Evolutionary conservation across 2,329 filamentous ascomycete species (phyloP).

Genomic region (Cytospora schulzeri): DNA sequence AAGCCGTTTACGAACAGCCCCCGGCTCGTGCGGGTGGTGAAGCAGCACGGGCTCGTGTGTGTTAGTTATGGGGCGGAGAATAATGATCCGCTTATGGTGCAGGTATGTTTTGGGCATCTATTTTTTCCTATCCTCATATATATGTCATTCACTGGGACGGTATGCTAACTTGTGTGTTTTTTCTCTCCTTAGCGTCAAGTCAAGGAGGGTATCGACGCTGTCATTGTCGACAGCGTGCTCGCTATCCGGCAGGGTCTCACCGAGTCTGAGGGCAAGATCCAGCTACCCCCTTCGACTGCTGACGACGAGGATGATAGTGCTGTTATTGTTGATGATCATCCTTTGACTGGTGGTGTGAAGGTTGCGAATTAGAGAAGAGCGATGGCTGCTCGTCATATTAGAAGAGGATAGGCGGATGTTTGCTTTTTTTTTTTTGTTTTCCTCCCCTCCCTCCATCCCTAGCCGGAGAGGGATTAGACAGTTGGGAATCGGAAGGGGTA

Average conservation of each 20-base stretch:
- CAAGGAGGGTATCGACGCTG: slow-evolving; percentile 92
- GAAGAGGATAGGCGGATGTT: background rate
- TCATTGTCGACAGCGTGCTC: slow-evolving; percentile 94
- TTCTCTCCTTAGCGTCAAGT: slow-evolving; percentile 72
- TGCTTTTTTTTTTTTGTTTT: background rate
- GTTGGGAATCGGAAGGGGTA: background rate
- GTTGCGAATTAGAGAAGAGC: slow-evolving; percentile 18
- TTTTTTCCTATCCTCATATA: background rate
- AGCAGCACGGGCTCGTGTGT: slow-evolving; percentile 90
- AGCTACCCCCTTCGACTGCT: background rate
- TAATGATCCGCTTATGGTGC: slow-evolving; percentile 82
- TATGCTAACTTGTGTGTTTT: slow-evolving; percentile 2
- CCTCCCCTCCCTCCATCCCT: too few relatives aligned
- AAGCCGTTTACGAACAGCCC: slow-evolving; percentile 89
- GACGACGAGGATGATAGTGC: slow-evolving; percentile 9
- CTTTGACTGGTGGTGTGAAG: slow-evolving; percentile 13
- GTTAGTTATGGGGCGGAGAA: slow-evolving; percentile 92
- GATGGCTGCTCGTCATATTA: background rate
- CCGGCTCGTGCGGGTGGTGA: slow-evolving; percentile 85
- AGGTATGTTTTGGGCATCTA: slow-evolving; percentile 59
- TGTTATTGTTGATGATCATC: slow-evolving; percentile 6
- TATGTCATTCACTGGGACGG: too few relatives aligned
- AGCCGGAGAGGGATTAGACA: background rate
- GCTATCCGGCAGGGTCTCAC: slow-evolving; percentile 90
- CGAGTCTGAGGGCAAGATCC: slow-evolving; percentile 33